These are phyloP conservation scores for Podaxis carcinomalis DNA, from an alignment of 768 basidiomycete species.

Conservation along the genomic window DNA sequence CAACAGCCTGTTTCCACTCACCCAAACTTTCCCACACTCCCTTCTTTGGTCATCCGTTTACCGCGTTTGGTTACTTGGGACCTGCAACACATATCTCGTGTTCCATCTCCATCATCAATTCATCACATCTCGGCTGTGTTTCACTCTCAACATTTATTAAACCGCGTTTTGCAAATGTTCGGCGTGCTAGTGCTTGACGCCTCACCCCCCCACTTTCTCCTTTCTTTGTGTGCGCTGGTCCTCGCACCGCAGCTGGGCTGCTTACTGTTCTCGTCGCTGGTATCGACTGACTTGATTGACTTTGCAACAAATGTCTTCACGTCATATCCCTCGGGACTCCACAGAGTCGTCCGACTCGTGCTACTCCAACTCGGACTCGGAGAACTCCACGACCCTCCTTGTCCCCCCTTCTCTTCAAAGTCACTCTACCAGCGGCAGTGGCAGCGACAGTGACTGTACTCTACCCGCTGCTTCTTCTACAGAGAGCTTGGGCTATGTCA, in stretches of 20 bases:
- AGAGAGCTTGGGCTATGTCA: constrained; percentile 7
- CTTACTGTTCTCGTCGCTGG: constrained; percentile 1
- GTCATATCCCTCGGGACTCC: background rate
- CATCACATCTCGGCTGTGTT: background rate
- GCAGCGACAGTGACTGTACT: background rate
- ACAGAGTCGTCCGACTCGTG: background rate
- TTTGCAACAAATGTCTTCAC: background rate
- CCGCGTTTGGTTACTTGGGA: background rate
- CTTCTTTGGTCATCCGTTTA: background rate
- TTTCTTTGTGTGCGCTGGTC: background rate
- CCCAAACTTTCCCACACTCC: background rate
- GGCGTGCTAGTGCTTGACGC: constrained; percentile 1
- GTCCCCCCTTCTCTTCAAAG: background rate
- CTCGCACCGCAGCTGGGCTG: constrained; percentile 7
- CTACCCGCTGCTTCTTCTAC: background rate
- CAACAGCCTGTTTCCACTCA: background rate
- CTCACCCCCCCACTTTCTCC: background rate
- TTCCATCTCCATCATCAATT: background rate
- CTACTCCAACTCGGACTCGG: constrained; percentile 2
- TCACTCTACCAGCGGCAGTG: background rate
- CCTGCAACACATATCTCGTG: background rate
- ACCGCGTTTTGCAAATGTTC: background rate
- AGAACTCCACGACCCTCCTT: background rate
- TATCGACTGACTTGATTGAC: constrained; percentile 2
- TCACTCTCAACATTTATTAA: background rate